Conservation (phyloP, 2,329 filamentous ascomycete species). For the Fusarium acutatum region DNA sequence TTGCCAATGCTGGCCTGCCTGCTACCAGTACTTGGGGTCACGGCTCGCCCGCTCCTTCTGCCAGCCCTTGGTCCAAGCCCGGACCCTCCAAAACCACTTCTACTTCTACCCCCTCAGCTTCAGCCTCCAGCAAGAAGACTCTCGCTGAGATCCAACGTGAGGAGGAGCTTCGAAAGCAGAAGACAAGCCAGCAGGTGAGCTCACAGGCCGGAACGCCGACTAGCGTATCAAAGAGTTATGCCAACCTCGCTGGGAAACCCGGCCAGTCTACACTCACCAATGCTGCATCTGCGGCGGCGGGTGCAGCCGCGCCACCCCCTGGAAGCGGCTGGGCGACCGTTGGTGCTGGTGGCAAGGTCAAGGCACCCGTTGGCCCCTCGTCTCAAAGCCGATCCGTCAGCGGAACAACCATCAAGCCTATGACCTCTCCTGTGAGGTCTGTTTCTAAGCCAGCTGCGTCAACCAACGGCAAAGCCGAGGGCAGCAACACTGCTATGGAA, state of each 20-base stretch:
- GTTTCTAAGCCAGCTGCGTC: conserved; percentile 58
- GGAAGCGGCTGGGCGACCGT: conserved; percentile 88
- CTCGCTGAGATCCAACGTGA: conserved; percentile 96
- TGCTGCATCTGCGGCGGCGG: conserved; percentile 53
- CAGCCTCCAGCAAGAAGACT: conserved; percentile 76
- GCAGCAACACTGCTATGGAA: conserved; percentile 70
- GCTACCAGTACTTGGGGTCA: conserved; percentile 91
- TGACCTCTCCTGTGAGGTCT: conserved; percentile 60
- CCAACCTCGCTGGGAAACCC: conserved; percentile 87
- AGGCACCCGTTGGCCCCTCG: conserved; percentile 71
- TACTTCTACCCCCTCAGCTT: conserved; percentile 30
- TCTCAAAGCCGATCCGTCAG: conserved; percentile 58
- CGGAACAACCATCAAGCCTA: conserved; percentile 52
- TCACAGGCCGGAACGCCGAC: conserved; percentile 58
- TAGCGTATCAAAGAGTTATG: conserved; percentile 83
- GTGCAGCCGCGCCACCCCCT: conserved; percentile 42
- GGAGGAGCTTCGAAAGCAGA: conserved; percentile 83
- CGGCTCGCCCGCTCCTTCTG: conserved; percentile 73
- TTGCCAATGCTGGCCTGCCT: conserved; percentile 72
- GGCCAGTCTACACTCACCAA: conserved; percentile 51
- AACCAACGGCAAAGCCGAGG: conserved; percentile 51
- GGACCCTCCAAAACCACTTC: conserved; percentile 53
- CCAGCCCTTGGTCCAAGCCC: conserved; percentile 75
- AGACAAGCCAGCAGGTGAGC: conserved; percentile 63
- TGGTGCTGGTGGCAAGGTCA: conserved; percentile 91